phyloP scores from a whole-genome alignment of 306 rosid genomes.

The Malus sylvestris region DNA sequence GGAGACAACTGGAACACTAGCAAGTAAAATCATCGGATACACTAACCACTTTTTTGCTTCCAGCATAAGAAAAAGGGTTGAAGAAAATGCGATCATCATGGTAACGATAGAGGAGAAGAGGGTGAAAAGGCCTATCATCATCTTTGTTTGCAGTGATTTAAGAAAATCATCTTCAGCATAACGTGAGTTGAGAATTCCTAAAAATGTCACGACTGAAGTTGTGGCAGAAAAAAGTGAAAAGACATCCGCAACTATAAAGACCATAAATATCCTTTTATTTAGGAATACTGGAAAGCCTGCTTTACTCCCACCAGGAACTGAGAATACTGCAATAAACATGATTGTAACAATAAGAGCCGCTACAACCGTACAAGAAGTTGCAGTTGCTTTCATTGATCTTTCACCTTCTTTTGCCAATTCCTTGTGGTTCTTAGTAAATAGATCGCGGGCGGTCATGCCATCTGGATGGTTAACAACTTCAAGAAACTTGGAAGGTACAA shows the following conservation, averaged over 20 bases:
- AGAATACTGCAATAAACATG: slow-evolving; percentile 36
- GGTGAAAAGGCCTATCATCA: slow-evolving; percentile 27
- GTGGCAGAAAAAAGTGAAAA: slow-evolving; percentile 31
- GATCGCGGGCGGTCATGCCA: slow-evolving; percentile 12
- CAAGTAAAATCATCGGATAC: background rate
- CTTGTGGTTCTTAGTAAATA: slow-evolving; percentile 27
- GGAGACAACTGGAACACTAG: slow-evolving; percentile 19
- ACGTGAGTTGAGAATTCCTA: slow-evolving; percentile 39
- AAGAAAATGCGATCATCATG: slow-evolving; percentile 36
- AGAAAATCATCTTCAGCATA: slow-evolving; percentile 38
- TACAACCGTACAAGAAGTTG: slow-evolving; percentile 37
- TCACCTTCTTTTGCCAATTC: slow-evolving; percentile 21
- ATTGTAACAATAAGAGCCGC: slow-evolving; percentile 36
- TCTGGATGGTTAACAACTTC: background rate
- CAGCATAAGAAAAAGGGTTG: slow-evolving; percentile 28
- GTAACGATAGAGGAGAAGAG: slow-evolving; percentile 29
- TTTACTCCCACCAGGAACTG: slow-evolving; percentile 29
- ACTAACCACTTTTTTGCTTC: background rate
- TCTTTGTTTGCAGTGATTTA: slow-evolving; percentile 23
- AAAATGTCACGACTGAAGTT: background rate
- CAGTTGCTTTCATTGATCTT: slow-evolving; percentile 38
- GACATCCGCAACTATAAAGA: slow-evolving; percentile 27
- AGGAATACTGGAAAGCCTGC: background rate
- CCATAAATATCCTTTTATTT: background rate
- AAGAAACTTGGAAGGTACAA: background rate